Evolutionary conservation across 2,329 filamentous ascomycete species (phyloP).

Genomic region (Penicillium concentricum): DNA sequence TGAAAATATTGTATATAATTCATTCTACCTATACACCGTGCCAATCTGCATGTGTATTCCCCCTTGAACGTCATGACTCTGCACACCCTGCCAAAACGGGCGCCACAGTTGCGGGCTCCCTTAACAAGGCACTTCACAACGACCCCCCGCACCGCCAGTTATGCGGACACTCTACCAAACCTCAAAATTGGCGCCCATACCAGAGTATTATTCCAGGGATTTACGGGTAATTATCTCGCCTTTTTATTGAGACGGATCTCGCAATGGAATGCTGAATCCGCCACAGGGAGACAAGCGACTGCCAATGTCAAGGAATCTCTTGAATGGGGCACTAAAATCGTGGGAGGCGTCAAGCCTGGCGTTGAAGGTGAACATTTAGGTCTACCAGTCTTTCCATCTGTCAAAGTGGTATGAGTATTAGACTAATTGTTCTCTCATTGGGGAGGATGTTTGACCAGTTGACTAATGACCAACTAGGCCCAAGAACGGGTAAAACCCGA

Average conservation of each 20-base stretch:
- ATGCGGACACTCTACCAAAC: constrained; percentile 64
- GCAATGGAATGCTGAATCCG: constrained; percentile 2
- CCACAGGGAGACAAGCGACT: constrained; percentile 53
- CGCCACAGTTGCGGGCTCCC: constrained; percentile 8
- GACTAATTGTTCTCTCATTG: neutral
- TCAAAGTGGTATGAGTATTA: constrained; percentile 52
- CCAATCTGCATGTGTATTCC: neutral
- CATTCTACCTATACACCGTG: neutral
- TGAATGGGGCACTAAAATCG: constrained; percentile 75
- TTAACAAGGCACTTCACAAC: constrained; percentile 32
- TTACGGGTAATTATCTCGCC: constrained; percentile 54
- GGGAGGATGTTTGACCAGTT: neutral
- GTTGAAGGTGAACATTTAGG: constrained; percentile 70
- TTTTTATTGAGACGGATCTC: no score
- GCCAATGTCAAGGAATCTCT: constrained; percentile 74
- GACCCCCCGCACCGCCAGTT: constrained; percentile 34
- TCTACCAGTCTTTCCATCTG: constrained; percentile 67
- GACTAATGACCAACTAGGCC: constrained; percentile 46
- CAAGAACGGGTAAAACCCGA: constrained; percentile 70
- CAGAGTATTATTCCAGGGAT: constrained; percentile 68
- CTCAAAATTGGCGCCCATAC: constrained; percentile 67
- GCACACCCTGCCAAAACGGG: constrained; percentile 22
- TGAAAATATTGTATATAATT: neutral
- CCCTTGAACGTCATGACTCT: constrained; percentile 19
- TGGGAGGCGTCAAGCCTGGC: constrained; percentile 73